Evolutionary conservation across 768 basidiomycete species (phyloP).

Genomic region (Leccinum uliginosum): DNA sequence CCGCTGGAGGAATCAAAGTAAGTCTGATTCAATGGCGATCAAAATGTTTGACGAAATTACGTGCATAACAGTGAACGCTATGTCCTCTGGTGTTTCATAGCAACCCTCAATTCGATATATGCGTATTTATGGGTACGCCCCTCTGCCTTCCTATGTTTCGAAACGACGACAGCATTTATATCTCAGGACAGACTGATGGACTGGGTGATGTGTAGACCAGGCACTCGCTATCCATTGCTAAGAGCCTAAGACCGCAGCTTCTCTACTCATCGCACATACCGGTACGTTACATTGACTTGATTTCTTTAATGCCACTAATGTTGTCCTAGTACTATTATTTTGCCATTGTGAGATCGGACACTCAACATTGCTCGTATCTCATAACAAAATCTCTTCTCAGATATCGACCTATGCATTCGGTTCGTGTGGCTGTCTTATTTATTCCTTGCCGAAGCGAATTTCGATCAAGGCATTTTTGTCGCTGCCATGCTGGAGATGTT

Average conservation of each 20-base stretch:
- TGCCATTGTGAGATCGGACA: constrained; percentile 52
- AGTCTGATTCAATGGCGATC: neutral
- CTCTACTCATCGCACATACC: constrained; percentile 62
- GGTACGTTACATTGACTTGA: constrained; percentile 34
- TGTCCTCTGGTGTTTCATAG: constrained; percentile 64
- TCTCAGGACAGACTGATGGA: constrained; percentile 82
- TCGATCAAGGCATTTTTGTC: constrained; percentile 60
- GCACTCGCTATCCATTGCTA: constrained; percentile 53
- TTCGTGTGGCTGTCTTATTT: constrained; percentile 85
- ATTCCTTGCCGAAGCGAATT: constrained; percentile 43
- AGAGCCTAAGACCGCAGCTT: constrained; percentile 72
- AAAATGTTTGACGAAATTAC: neutral
- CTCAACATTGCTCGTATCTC: neutral
- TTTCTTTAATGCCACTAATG: neutral
- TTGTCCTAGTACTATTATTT: constrained; percentile 64
- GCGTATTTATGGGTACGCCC: constrained; percentile 69
- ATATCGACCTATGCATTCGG: constrained; percentile 65
- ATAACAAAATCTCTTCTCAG: constrained; percentile 35
- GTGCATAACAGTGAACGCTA: constrained; percentile 47
- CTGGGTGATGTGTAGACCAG: constrained; percentile 77
- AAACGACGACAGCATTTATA: neutral
- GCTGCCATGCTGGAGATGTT: constrained; percentile 70
- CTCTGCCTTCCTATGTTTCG: neutral
- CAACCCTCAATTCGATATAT: constrained; percentile 63
- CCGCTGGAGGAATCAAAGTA: constrained; percentile 71